These are phyloP conservation scores for Candida dajiaensis DNA, from an alignment of 805 yeast genomes.

Conservation along the genomic window DNA sequence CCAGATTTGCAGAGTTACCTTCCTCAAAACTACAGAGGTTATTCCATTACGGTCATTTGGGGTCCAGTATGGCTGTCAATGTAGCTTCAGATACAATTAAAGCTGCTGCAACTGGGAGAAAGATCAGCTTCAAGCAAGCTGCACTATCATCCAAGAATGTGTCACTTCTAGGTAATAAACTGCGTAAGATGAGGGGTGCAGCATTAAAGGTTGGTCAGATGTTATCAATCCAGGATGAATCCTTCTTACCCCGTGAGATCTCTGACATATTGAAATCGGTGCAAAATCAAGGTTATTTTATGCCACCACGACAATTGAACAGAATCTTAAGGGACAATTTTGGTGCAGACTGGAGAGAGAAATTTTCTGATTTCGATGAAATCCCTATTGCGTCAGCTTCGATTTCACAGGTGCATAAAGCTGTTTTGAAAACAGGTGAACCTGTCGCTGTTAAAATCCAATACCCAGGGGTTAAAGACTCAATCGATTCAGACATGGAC, in stretches of 20 bases:
- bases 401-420: slow-evolving; percentile 93
- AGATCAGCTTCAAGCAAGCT: slow-evolving; percentile 47
- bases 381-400: slow-evolving; percentile 96
- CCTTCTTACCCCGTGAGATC: slow-evolving; percentile 78
- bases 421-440: slow-evolving; percentile 57
- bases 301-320: slow-evolving; percentile 90
- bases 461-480: slow-evolving; percentile 92
- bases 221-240: slow-evolving; percentile 89
- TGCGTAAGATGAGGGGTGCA: slow-evolving; percentile 97
- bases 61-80: slow-evolving; percentile 85
- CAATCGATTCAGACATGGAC: slow-evolving; percentile 91
- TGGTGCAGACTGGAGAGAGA: slow-evolving; percentile 72
- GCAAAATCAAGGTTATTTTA: slow-evolving; percentile 92
- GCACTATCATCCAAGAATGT: slow-evolving; percentile 78
- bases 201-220: slow-evolving; percentile 96
- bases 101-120: slow-evolving; percentile 52
- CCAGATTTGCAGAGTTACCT: slow-evolving; percentile 73
- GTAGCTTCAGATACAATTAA: slow-evolving; percentile 74
- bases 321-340: slow-evolving; percentile 65
- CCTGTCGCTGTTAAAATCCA: slow-evolving; percentile 93
- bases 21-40: slow-evolving; percentile 80
- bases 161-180: slow-evolving; percentile 80
- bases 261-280: slow-evolving; percentile 76
- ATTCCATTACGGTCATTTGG: slow-evolving; percentile 88
- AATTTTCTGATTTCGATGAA: slow-evolving; percentile 73